Base-by-base conservation (phyloP, 2,329 filamentous ascomycete species). In the Penicillium sp. region DNA sequence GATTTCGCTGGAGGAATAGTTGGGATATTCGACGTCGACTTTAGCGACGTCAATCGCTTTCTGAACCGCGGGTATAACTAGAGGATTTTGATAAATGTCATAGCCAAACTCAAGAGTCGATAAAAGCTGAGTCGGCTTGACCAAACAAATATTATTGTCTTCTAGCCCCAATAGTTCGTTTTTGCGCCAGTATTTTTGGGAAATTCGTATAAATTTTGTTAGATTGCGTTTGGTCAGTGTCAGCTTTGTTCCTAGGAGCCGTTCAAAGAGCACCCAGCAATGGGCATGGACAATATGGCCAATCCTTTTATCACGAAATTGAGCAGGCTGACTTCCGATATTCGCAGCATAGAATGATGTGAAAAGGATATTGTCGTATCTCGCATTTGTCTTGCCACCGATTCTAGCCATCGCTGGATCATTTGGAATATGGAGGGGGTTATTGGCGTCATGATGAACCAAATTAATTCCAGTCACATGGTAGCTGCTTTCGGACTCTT, bases 211-310 rank as follows among this genome's bases (percentile, higher is more conserved):
- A 5, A 55, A 36, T 22, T 33, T 50, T 7, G 13, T 27, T 6
- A 55, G 18, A 11, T 38, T 22, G 22, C 28, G 18, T 7, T 42
- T 7, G 27, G 41, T 43, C 20, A 16, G 18, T 27, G 41, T 43
- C 20, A 16, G 18, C 22, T 20, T 18, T 13, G 18, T 36, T 35
- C 28, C 38, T 27, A 46, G 25, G 4, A 44, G 35, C 20, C n/a
- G 35, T 16, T 38, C 14, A 24, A 53, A 18, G n/a, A 55, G 22
- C 6, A 20, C 40, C 50, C 53, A 55, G 35, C 53, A 55, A 41
- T 55, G 46, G n/a, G 46, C 46, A 43, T 56, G 53, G 5, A 53
- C 31, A 20, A 50, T 7, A 18, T 38, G 53, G n/a, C 50, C 50
- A 20, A 50, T 31, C 20, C 20, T 31, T 25, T 53, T n/a, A 2